Base-by-base conservation (phyloP, 345 rosid genomes). In the Populus alba region DNA sequence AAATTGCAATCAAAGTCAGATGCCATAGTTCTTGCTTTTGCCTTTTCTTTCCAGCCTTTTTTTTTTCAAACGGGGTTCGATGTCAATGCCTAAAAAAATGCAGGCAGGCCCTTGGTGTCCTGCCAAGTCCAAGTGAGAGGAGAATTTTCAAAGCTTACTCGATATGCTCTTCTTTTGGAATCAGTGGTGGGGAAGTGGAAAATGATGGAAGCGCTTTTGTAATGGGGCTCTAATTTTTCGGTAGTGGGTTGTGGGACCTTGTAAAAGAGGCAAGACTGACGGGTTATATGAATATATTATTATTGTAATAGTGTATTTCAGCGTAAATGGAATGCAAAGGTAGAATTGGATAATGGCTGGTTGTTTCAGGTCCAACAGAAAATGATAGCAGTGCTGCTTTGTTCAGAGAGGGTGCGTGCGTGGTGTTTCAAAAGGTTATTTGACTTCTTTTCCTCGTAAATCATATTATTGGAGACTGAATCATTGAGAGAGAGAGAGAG, bases 1-100 rank as follows among this genome's bases (percentile, higher is more conserved):
- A 81, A 85, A 84, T 82, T 90, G 91, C 86, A 77, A 90, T 89
- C 92, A 76, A 81, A 91, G 91, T 91, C 91, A 80, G 90, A 90
- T 87, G 85, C 87, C 87, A 87, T 81, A 78, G 80, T 81, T 47
- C n/a, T 68, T 79, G 73, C 83, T 81, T 72, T 88, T 66, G 61
- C 84, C 75, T 72, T 80, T 76, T 57, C 71, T 76, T 80, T 80
- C 71, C 69, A 79, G 79, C 84, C 74, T 85, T 72, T 22, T 77
- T 79, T 53, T 22, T 77, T 79, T 33, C 37, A 79, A 82, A 66
- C 79, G 75, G 79, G 90, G 87, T 45, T 84, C 17, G 82, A 85
- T 87, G 88, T 81, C 87, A 80, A 84, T 83, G 86, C 85, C 86
- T 73, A 63, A 80, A 85, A 84, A 77, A 84, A 68, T 72, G 53